phyloP scores from a whole-genome alignment of 139 green algal genomes.

The Micractinium sp. region DNA sequence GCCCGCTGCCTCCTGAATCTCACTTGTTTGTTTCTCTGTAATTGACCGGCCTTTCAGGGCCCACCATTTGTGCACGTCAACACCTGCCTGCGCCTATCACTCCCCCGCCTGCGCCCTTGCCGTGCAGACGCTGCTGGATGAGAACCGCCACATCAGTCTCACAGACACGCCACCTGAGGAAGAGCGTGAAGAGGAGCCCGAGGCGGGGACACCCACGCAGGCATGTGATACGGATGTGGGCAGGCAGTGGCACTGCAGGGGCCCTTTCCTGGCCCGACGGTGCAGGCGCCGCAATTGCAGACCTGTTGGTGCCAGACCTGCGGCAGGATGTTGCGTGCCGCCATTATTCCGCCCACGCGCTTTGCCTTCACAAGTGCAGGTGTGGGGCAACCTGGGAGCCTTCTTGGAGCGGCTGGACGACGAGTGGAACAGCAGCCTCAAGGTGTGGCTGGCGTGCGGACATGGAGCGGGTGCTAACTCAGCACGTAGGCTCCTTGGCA shows the following conservation, averaged over 20 bases:
- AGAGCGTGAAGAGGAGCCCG: conserved; percentile 66
- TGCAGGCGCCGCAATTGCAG: too few relatives aligned
- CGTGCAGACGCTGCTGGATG: conserved; percentile 6
- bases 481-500: neutral
- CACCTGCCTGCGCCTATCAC: neutral
- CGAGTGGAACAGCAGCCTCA: conserved; percentile 96
- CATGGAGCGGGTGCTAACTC: neutral
- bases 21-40: neutral
- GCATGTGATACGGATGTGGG: neutral
- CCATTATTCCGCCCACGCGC: neutral
- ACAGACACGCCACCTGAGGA: conserved; percentile 74
- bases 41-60: neutral
- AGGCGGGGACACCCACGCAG: conserved; percentile 11
- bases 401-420: conserved; percentile 98
- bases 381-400: conserved; percentile 95
- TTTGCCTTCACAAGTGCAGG: conserved; percentile 14
- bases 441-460: conserved; percentile 59
- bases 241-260: too few relatives aligned
- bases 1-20: too few relatives aligned
- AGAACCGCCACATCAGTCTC: conserved; percentile 50
- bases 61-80: neutral
- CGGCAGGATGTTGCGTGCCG: neutral
- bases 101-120: neutral
- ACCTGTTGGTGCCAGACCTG: neutral
- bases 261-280: neutral